These are phyloP conservation scores for Tetragonia tetragonoides DNA, from an alignment of 148 eudicot genomes.

Conservation along the genomic window DNA sequence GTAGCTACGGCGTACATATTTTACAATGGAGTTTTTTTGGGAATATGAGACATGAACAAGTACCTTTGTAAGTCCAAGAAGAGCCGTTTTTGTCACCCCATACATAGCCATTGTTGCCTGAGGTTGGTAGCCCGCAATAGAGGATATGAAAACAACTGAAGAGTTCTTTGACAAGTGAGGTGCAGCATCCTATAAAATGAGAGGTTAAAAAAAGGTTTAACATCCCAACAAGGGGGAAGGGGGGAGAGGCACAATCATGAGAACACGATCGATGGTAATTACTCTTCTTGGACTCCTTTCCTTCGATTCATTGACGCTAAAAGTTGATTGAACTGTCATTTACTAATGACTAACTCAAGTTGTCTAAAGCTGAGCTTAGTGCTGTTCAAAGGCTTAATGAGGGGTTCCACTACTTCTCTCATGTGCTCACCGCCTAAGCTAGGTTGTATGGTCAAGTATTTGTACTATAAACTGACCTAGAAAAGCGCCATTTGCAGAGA, in stretches of 20 bases:
- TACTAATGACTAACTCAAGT: too few relatives aligned
- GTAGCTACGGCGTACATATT: neutral
- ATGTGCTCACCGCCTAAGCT: too few relatives aligned
- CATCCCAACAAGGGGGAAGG: too few relatives aligned
- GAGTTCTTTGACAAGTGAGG: conserved; percentile 68
- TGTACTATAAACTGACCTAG: too few relatives aligned
- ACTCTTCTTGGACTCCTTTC: too few relatives aligned
- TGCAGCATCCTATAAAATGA: conserved; percentile 69
- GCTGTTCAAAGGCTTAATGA: neutral
- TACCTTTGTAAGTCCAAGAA: conserved; percentile 95
- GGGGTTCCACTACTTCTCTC: neutral
- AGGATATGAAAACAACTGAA: conserved; percentile 72
- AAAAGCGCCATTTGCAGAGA: too few relatives aligned
- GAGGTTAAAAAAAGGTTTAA: neutral
- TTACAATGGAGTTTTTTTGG: neutral
- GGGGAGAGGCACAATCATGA: too few relatives aligned
- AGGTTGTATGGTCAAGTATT: too few relatives aligned
- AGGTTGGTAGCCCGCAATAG: conserved; percentile 63
- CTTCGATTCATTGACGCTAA: too few relatives aligned
- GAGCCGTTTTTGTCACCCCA: conserved; percentile 92
- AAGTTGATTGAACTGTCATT: too few relatives aligned
- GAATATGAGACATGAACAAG: conserved; percentile 4
- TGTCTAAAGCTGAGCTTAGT: neutral
- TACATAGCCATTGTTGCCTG: conserved; percentile 63
- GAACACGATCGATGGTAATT: too few relatives aligned